Percentiles rank a stretch among this genome's conserved stretches.
Evolutionary conservation across 2,329 filamentous ascomycete species (phyloP).

Genomic region (Neurospora crassa): DNA sequence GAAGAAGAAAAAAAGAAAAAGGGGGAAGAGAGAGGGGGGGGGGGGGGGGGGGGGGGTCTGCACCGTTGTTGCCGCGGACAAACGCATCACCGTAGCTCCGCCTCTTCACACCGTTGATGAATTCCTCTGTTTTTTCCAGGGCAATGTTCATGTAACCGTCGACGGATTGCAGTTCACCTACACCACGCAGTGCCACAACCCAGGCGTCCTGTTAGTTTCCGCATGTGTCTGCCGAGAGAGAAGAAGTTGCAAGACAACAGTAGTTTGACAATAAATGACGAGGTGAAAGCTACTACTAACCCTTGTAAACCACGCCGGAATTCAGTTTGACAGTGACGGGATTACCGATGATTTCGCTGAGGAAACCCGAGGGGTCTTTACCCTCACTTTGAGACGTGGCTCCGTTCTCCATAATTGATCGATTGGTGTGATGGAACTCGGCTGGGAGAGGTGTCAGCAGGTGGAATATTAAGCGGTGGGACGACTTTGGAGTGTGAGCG

Average conservation of each 20-base stretch:
- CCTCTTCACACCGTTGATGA: constrained; percentile 73
- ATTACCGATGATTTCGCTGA: constrained; percentile 89
- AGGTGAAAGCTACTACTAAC: constrained; percentile 35
- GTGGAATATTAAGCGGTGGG: background rate
- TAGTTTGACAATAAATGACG: background rate
- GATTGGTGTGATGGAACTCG: background rate
- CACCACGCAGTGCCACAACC: background rate
- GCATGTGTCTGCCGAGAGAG: background rate
- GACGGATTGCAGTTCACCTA: constrained; percentile 90
- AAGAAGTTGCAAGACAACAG: background rate
- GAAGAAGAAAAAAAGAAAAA: background rate
- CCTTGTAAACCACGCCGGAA: constrained; percentile 97
- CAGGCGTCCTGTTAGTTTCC: background rate
- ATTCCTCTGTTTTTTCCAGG: constrained; percentile 89
- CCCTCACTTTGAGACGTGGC: constrained; percentile 55
- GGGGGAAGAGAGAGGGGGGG: too few species aligned
- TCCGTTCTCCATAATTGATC: constrained; percentile 64
- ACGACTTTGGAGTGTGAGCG: background rate
- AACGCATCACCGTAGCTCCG: constrained; percentile 90
- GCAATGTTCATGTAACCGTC: constrained; percentile 99
- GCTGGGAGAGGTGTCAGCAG: background rate
- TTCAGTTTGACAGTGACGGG: constrained; percentile 96
- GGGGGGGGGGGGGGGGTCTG: constrained; percentile 12
- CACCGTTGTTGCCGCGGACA: constrained; percentile 92
- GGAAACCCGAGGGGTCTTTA: constrained; percentile 86